A percentile compares a stretch with the other conserved stretches of the same genome.
Evolutionary conservation across 164 flowering plant genomes (phyloP).

Genomic region (Tetrastigma voinierianum): DNA sequence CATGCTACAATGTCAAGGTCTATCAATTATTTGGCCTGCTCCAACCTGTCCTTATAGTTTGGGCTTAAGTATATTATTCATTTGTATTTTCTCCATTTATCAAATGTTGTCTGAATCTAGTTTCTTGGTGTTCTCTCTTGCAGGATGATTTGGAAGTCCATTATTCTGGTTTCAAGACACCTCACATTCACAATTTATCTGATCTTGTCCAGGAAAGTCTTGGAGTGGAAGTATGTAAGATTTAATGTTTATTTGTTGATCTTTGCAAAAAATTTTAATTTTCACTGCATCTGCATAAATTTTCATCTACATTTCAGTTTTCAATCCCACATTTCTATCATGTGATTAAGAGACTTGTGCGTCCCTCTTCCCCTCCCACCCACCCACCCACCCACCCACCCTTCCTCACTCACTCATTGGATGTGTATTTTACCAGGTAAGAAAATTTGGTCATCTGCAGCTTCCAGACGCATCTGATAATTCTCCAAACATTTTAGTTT

Average conservation of each 20-base stretch:
- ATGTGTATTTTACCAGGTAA: slow-evolving; percentile 39
- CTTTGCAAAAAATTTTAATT: background rate
- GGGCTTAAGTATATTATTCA: background rate
- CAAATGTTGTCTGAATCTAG: slow-evolving; percentile 2
- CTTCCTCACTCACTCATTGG: background rate
- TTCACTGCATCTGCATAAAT: background rate
- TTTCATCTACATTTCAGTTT: slow-evolving; percentile 3
- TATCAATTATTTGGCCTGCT: background rate
- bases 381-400: background rate
- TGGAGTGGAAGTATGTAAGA: slow-evolving; percentile 51
- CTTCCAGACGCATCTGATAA: slow-evolving; percentile 67
- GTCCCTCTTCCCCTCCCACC: background rate
- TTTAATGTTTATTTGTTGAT: slow-evolving; percentile 1
- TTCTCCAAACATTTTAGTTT: slow-evolving; percentile 70
- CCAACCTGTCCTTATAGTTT: background rate
- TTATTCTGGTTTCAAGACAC: slow-evolving; percentile 80
- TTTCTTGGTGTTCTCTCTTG: slow-evolving; percentile 16
- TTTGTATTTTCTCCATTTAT: background rate
- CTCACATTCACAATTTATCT: slow-evolving; percentile 82
- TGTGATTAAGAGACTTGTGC: background rate
- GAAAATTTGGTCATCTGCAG: slow-evolving; percentile 56
- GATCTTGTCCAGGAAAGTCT: slow-evolving; percentile 77
- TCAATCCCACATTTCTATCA: background rate
- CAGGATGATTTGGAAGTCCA: slow-evolving; percentile 79
- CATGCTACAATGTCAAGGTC: too few relatives aligned